Percentiles rank a stretch among this genome's conserved stretches.
Conservation (phyloP, 352 stramenopile genomes). For the Globisporangium nagaii region DNA sequence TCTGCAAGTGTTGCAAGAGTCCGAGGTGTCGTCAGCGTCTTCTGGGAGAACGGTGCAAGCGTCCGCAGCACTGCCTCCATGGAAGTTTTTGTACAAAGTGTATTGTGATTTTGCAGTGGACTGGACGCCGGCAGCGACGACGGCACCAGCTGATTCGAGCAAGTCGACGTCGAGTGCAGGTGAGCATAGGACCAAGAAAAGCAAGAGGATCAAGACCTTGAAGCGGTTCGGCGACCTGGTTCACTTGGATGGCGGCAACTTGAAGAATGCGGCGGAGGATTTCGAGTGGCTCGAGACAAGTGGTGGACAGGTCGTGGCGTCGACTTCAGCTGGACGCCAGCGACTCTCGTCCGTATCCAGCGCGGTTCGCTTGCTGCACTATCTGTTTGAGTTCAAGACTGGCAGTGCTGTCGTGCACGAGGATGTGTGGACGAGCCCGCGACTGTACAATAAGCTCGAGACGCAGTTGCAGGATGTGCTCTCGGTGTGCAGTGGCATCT, state of each 20-base stretch:
- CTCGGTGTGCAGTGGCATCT: constrained; percentile 78
- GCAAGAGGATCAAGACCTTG: constrained; percentile 1
- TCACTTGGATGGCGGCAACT: neutral
- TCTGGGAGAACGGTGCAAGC: neutral
- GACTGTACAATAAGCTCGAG: constrained; percentile 77
- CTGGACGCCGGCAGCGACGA: constrained; percentile 20
- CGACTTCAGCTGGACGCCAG: neutral
- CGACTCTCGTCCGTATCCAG: constrained; percentile 19
- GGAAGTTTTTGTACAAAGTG: constrained; percentile 72
- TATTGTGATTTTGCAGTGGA: constrained; percentile 67
- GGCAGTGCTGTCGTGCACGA: constrained; percentile 20
- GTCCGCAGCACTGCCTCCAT: constrained; percentile 31
- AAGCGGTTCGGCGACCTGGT: constrained; percentile 1
- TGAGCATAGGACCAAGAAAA: constrained; percentile 3
- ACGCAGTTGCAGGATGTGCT: constrained; percentile 77
- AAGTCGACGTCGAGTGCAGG: neutral
- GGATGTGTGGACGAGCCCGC: constrained; percentile 62
- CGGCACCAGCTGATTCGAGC: constrained; percentile 2
- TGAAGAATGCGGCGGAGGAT: neutral
- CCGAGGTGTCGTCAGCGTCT: neutral
- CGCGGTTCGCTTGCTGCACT: constrained; percentile 49
- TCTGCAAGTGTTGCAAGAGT: constrained; percentile 43
- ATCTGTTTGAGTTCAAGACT: constrained; percentile 47
- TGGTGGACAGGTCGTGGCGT: neutral
- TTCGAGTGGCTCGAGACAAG: constrained; percentile 17